Evolutionary conservation across 2,329 filamentous ascomycete genomes (phyloP), one percentile per base, ranked within the genome.

Genomic region (Xylaria sp.): DNA sequence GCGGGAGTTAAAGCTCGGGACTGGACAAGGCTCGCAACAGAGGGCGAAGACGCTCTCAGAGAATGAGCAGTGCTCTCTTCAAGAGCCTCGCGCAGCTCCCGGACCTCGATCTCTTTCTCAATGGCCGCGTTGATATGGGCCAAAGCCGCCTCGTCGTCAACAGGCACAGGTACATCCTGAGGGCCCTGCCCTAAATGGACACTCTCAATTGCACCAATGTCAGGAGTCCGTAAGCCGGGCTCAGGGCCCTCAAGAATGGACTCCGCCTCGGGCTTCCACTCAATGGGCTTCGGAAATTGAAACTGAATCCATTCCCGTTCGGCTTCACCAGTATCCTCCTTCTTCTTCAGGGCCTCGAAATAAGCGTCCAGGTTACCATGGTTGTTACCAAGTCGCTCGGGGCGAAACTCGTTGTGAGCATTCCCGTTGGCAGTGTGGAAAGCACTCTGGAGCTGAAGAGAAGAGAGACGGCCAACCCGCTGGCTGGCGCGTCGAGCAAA

Each of bases 291-390:
- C 65, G 91, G 92, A 79, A 97, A 94, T 80, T 97, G 92, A 77
- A 94, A 97, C 80, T 97, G 94, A 52, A 91, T 91, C 94, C 94
- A 97, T 79, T 98, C 94, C 74, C 91, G 90, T 60, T 94, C 91
- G 57, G 90, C 83, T 46, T 88, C 87, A 23, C 86, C 83, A n/a
- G 66, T 72, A 60, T 77, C 76, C 63, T 78, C 74, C 57, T 74
- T 88, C 80, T 92, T 91, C 81, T 95, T 94, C 84, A 96, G 92
- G 64, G 94, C 93, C 80, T 96, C 94, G 77, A 94, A 97, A 82
- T 97, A 98, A 76, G 93, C 94, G 71, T 94, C 94, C 86, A 98
- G 79, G 69, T 91, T 92, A 72, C 88, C 88, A 82, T 37, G 34
- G 8, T 91, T 88, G 67, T 79, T 82, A 51, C 76, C 76, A 67